A percentile compares a stretch with the other conserved stretches of the same genome.
Conservation (phyloP, 441 rosid genomes). For the Aleurites moluccanus region DNA sequence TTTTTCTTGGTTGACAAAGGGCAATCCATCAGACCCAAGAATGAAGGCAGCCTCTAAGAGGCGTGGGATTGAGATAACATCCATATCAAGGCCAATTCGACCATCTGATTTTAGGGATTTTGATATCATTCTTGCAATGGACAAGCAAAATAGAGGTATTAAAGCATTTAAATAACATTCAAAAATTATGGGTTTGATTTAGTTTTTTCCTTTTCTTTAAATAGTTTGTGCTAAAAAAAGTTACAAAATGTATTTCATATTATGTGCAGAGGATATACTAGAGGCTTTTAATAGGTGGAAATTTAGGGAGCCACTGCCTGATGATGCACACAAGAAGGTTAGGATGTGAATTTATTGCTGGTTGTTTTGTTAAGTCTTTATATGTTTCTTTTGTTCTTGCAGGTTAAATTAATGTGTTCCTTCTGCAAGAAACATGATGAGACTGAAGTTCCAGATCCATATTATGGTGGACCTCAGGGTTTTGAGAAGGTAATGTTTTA, state of each 20-base stretch:
- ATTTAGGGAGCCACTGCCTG: slow-evolving; percentile 61
- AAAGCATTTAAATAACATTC: neutral
- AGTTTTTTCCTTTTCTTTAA: neutral
- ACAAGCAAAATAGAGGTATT: slow-evolving; percentile 72
- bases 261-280: slow-evolving; percentile 67
- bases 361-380: slow-evolving; percentile 2
- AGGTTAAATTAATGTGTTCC: slow-evolving; percentile 76
- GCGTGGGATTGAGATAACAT: slow-evolving; percentile 86
- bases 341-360: neutral
- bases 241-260: neutral
- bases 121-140: slow-evolving; percentile 92
- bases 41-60: slow-evolving; percentile 83
- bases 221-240: neutral
- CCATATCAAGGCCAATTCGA: slow-evolving; percentile 77
- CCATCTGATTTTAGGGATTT: slow-evolving; percentile 79
- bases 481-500: slow-evolving; percentile 63
- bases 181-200: slow-evolving; percentile 13
- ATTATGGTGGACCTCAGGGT: slow-evolving; percentile 75
- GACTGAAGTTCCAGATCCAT: slow-evolving; percentile 77
- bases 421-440: slow-evolving; percentile 71
- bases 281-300: slow-evolving; percentile 78
- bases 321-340: slow-evolving; percentile 81
- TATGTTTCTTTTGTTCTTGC: slow-evolving; percentile 27
- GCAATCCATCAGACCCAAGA: slow-evolving; percentile 88
- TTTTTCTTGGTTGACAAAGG: slow-evolving; percentile 41